phyloP scores from a whole-genome alignment of 371 early-diverging fungal genomes.

The Funneliformis caledonium region DNA sequence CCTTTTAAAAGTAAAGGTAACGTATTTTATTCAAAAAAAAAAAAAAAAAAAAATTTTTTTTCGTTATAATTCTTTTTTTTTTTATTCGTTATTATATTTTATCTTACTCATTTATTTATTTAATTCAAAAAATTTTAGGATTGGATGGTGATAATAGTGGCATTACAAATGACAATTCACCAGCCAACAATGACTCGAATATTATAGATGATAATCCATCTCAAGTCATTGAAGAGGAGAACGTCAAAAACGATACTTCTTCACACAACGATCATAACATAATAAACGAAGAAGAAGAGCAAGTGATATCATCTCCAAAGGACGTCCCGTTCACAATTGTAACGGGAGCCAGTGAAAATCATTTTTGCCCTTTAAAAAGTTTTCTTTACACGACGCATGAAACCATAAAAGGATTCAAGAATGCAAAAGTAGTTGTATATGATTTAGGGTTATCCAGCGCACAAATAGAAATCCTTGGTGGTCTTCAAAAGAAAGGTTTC shows the following conservation, averaged over 20 bases:
- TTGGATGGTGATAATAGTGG: too few species aligned
- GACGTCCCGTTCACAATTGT: slow-evolving; percentile 52
- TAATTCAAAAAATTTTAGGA: too few species aligned
- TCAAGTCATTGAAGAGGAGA: too few species aligned
- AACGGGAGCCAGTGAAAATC: slow-evolving; percentile 66
- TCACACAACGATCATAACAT: background rate
- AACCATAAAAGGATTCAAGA: background rate
- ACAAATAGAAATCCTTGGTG: slow-evolving; percentile 46
- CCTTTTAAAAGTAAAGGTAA: background rate
- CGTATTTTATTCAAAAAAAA: background rate
- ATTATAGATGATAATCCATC: too few species aligned
- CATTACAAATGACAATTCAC: too few species aligned
- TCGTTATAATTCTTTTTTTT: too few species aligned
- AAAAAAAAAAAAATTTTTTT: too few species aligned
- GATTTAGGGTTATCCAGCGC: slow-evolving; percentile 51
- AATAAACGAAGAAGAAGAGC: background rate
- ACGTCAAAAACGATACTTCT: too few species aligned
- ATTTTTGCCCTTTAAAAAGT: slow-evolving; percentile 64
- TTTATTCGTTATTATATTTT: too few species aligned
- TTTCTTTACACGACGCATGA: slow-evolving; percentile 56
- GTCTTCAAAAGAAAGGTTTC: slow-evolving; percentile 46
- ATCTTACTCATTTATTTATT: too few species aligned
- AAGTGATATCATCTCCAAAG: background rate
- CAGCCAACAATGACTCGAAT: too few species aligned
- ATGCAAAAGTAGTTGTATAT: slow-evolving; percentile 54